Base-by-base conservation (phyloP, 257 asterid genomes). In the Orobanche coerulescens region DNA sequence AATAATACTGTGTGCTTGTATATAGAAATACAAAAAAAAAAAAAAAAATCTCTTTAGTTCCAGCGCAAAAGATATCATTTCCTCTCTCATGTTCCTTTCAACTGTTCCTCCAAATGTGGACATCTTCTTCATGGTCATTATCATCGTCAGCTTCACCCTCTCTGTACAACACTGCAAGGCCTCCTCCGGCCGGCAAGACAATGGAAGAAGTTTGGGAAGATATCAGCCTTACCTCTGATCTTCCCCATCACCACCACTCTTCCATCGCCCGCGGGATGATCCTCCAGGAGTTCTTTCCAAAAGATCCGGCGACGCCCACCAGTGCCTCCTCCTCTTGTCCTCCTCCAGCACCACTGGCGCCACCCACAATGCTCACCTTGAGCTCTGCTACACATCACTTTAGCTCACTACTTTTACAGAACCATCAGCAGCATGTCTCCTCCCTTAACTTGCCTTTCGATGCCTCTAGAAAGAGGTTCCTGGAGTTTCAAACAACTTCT, bases 121-220 rank as follows among this genome's bases (percentile, higher is more conserved):
- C 72, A 64, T 64, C 80, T 11, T 67, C 63, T 16, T 61, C 73
- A 8, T 56, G 75, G 1, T 46, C 71, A 5, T 19, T 72, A 9
- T 3, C 72, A 2, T 15, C 60, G 0, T 0, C 58, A 18, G 0
- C 64, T 15, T n/a, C 59, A 5, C 2, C 71, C 14, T 30, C 77
- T n/a, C 1, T 59, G n/a, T 23, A 34, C 77, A 34, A 25, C 1
- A n/a, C 19, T 1, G 30, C 1, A 37, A 23, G 60, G 30, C 26
- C 4, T n/a, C 50, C 77, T 10, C 13, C 53, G 25, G 48, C 19
- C 15, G 5, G 4, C 34, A 81, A 66, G 47, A 71, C 79, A 15
- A 84, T 84, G 91, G 94, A 84, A 18, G 91, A 87, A 6, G 91
- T 82, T 0, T 87, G 96, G 96, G 78, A 72, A 39, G 89, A 81